Base-by-base conservation (phyloP, 768 basidiomycete species). In the Lactarius indigo region DNA sequence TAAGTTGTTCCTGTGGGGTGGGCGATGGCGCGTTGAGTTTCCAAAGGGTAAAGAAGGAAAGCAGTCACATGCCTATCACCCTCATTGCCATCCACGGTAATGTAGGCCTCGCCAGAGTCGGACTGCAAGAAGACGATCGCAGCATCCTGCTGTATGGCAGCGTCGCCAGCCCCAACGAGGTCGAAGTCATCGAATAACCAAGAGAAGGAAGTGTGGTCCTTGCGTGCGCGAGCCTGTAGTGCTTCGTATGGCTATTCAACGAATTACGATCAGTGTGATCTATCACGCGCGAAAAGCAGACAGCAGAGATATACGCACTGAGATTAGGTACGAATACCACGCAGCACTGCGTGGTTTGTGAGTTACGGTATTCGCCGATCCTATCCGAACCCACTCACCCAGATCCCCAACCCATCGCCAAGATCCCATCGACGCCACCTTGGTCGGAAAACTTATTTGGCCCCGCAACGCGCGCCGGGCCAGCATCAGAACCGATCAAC, bases 331-430 rank as follows among this genome's bases (percentile, higher is more conserved):
- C 6, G 88, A 86, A 79, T 91, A 88, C 70, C 86, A 84, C 15
- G 85, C 81, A 0, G 94, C 92, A 6, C 85, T 83, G 28, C 65
- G 72, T 52, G 69, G n/a, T 18, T 57, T 26, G 52, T 23, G 41
- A 28, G 41, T 31, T 2, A 12, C 20, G 7, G 1, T 26, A 13
- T 7, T 12, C 37, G 37, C n/a, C 3, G 12, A 2, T 5, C 9
- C 81, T 17, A 42, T 1, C 4, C 52, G 47, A 62, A 23, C 8
- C 15, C 10, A 44, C 68, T 44, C 8, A 69, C 77, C 92, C 93
- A 59, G 88, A 90, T 42, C 93, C 95, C 95, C 95, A 97, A 17
- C 94, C 94, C 88, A 94, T 89, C 9, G 92, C 93, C 26, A 97
- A 81, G 20, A 90, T 81, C 12, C 93, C 93, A 59, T 79, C 76